Conservation (phyloP, 768 basidiomycete genomes). For the Suillus luteus region DNA sequence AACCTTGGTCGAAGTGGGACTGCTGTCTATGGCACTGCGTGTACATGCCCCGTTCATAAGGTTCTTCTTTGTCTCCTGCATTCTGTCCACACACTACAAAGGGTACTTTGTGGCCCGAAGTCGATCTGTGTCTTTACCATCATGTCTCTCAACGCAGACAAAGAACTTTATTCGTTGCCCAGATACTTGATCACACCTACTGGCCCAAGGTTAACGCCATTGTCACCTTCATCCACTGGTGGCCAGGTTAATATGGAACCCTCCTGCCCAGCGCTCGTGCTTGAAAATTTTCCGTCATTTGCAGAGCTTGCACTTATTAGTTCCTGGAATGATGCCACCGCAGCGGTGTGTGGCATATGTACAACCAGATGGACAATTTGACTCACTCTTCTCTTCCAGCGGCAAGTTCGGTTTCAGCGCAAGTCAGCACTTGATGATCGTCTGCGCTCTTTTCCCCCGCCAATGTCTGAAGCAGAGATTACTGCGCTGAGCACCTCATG, state of each 20-base stretch:
- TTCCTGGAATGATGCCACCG: conserved; percentile 29
- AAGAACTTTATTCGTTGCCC: conserved; percentile 27
- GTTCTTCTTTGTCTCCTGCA: background rate
- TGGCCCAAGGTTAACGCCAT: background rate
- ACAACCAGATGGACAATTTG: conserved; percentile 5
- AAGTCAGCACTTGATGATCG: conserved; percentile 9
- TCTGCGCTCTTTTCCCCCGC: conserved; percentile 13
- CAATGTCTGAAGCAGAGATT: conserved; percentile 15
- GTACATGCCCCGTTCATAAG: background rate
- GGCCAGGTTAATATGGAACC: conserved; percentile 10
- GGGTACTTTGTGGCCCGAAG: too few species aligned
- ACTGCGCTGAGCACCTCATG: background rate
- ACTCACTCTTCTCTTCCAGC: background rate
- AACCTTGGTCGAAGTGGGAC: background rate
- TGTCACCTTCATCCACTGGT: background rate
- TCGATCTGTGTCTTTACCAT: background rate
- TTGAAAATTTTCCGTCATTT: conserved; percentile 23
- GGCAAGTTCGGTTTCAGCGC: conserved; percentile 30
- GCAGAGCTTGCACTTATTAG: conserved; percentile 23
- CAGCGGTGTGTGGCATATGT: conserved; percentile 19
- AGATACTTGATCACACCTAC: conserved; percentile 2
- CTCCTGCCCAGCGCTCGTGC: conserved; percentile 17
- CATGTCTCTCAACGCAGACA: conserved; percentile 22
- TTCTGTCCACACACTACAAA: background rate
- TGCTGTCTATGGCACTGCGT: background rate